These are phyloP conservation scores for Taxillus chinensis DNA, from an alignment of 164 flowering plant species.

Conservation along the genomic window DNA sequence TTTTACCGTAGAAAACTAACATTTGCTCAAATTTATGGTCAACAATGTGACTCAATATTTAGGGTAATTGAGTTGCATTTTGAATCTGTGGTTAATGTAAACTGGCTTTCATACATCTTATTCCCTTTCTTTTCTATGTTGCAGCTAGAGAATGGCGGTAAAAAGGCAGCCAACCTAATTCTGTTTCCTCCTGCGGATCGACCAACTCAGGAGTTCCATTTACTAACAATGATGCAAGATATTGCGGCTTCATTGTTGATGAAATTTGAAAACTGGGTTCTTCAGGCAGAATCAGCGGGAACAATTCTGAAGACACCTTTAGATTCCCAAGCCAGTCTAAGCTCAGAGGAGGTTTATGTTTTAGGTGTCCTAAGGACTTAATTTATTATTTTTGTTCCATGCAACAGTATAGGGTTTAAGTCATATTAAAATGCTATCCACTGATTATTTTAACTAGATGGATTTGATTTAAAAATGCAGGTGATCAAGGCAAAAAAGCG, in stretches of 20 bases:
- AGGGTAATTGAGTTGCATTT: no score
- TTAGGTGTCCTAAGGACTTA: conserved; percentile 74
- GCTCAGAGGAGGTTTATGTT: conserved; percentile 98
- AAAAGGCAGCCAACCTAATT: conserved; percentile 44
- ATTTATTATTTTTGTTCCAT: conserved; percentile 8
- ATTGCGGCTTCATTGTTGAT: conserved; percentile 92
- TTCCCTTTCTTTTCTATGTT: conserved; percentile 7
- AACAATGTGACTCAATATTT: no score
- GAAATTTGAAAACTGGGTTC: conserved; percentile 98
- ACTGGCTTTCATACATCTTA: no score
- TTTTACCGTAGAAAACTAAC: no score
- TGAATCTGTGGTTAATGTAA: no score
- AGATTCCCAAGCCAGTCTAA: conserved; percentile 98
- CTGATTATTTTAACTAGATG: conserved; percentile 4
- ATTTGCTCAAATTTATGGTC: no score
- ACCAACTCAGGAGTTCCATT: conserved; percentile 81
- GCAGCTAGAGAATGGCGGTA: conserved; percentile 78
- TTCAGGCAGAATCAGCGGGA: conserved; percentile 93
- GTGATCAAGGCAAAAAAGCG: conserved; percentile 94
- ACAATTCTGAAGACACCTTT: conserved; percentile 94
- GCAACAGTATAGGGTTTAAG: not conserved
- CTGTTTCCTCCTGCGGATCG: conserved; percentile 91
- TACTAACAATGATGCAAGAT: conserved; percentile 97
- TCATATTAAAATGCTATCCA: not conserved
- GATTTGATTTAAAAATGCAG: conserved; percentile 27